Evolutionary conservation across 352 stramenopile species (phyloP), one percentile per base, ranked within the genome.

Genomic region (Globisporangium alternatum): DNA sequence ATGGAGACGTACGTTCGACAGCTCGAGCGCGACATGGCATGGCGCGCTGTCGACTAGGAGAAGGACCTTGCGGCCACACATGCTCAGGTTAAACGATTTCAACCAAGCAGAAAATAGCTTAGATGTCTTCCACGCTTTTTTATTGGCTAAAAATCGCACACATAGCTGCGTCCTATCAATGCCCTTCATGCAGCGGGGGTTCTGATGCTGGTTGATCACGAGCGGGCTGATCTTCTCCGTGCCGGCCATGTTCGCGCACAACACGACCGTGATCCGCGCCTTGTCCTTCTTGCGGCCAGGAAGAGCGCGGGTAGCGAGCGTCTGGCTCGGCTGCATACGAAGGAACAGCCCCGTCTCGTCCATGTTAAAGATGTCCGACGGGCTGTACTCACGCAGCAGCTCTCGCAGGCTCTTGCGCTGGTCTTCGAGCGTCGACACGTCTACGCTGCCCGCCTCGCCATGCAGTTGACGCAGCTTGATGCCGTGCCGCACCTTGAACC

Each of bases 121-220:
- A 3, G 49, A 66, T 30, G 56, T 70, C 67, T 69, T 69, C 62
- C 64, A 73, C 1, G 57, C 43, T 35, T 72, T 66, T 66, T n/a
- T n/a, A 31, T 66, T 72, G 8, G 41, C 63, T 69, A 69, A 28
- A 57, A 56, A 28, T 28, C 62, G 4, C 56, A 64, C 21, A 61
- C 44, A 39, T 58, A 53, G 22, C 22, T 62, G 19, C 56, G 44
- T 0, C 59, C 5, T 43, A 15, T 73, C 37, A 12, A 53, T 15
- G n/a, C 51, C 21, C 31, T 70, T 70, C 5, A 70, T 10, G 12
- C 53, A 59, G 8, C 61, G 51, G 21, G 60, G 60, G 12, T 47
- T 25, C 13, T 56, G 31, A 0, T 58, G 22, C 30, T 66, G 45
- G n/a, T 41, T 51, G 28, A 72, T 69, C 9, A 72, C 63, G 25